Conservation (phyloP, 164 flowering plant species). For the Brasenia schreberi region DNA sequence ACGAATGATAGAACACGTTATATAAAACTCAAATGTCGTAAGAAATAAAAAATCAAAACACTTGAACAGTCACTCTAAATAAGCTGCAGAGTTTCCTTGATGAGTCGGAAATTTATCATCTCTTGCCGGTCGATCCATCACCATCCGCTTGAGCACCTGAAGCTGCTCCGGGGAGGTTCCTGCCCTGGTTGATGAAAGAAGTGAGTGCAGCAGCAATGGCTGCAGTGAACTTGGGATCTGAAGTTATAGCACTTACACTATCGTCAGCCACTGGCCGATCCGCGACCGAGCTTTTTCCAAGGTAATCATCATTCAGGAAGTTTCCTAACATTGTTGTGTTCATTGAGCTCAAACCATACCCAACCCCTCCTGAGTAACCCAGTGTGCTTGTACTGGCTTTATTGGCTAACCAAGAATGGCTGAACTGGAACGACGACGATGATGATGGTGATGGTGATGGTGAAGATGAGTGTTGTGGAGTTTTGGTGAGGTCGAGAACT, state of each 20-base stretch:
- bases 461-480: background rate
- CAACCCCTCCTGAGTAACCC: background rate
- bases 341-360: background rate
- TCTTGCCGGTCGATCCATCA: background rate
- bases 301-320: background rate
- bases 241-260: constrained; percentile 37
- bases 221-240: constrained; percentile 55
- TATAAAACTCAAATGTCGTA: no score
- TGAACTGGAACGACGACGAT: background rate
- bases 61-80: no score
- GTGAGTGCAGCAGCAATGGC: constrained; percentile 76
- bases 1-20: no score
- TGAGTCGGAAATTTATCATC: background rate
- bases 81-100: no score
- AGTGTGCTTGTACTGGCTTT: background rate
- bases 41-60: no score
- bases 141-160: background rate
- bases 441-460: background rate
- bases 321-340: background rate
- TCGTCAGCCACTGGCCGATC: constrained; percentile 14
- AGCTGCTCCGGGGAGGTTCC: background rate
- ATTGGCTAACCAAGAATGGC: background rate
- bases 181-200: constrained; percentile 38
- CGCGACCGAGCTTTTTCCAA: background rate
- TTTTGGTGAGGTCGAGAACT: constrained; percentile 33